Percentiles rank a stretch among this genome's conserved stretches.
phyloP scores from a whole-genome alignment of 768 basidiomycete genomes.

The Gelatoporia subvermispora region DNA sequence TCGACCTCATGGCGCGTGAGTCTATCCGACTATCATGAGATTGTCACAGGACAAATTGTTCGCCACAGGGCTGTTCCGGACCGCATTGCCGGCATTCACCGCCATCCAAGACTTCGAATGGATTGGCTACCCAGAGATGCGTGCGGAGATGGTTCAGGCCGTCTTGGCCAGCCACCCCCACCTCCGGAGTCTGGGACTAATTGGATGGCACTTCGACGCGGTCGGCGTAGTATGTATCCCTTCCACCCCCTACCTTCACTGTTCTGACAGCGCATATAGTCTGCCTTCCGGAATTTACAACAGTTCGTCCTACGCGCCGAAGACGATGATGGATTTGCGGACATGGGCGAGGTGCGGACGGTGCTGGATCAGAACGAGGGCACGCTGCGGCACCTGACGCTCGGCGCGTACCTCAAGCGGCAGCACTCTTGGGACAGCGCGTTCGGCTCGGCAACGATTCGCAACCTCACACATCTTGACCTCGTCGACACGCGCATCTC shows the following conservation, averaged over 20 bases:
- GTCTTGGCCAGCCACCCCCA: conserved; percentile 50
- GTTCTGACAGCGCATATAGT: conserved; percentile 17
- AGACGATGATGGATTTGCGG: conserved; percentile 67
- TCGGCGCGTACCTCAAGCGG: conserved; percentile 65
- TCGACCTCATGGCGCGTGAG: conserved; percentile 55
- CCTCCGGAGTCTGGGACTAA: conserved; percentile 53
- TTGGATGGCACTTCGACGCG: conserved; percentile 74
- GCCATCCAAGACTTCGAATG: conserved; percentile 62
- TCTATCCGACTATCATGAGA: conserved; percentile 3
- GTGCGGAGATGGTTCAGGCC: conserved; percentile 60
- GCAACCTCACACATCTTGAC: conserved; percentile 64
- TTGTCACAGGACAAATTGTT: neutral
- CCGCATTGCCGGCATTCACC: conserved; percentile 58
- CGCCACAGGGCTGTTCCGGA: conserved; percentile 50
- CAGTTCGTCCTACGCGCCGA: conserved; percentile 67
- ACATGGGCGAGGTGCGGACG: conserved; percentile 61
- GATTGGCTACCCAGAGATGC: conserved; percentile 73
- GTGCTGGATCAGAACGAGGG: conserved; percentile 56
- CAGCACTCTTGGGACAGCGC: conserved; percentile 64
- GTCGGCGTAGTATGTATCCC: conserved; percentile 40
- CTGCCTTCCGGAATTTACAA: conserved; percentile 52
- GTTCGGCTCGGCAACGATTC: conserved; percentile 58
- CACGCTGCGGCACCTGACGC: conserved; percentile 56
- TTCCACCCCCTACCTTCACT: neutral
- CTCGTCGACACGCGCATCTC: conserved; percentile 68